Base-by-base conservation (phyloP, 1,284 basidiomycete species). In the Ustilago crameri region DNA sequence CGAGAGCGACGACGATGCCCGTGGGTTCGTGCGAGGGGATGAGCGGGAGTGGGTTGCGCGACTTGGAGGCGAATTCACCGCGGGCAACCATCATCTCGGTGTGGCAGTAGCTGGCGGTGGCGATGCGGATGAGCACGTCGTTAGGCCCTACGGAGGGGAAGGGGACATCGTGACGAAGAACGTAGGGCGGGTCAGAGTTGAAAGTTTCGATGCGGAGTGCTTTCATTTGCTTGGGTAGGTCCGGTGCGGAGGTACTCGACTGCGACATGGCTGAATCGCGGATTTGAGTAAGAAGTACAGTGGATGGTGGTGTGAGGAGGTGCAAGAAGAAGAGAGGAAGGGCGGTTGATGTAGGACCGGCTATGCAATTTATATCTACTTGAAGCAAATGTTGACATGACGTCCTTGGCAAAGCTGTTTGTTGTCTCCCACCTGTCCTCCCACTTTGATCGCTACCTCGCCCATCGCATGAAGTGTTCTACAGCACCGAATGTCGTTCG, bases 11-110 rank as follows among this genome's bases (percentile, higher is more conserved):
- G 12, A 76, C 59, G 30, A 70, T 58, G 37, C 75, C 77, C 24
- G 72, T 73, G 23, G 74, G 74, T 44, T 76, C 74, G 64, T 76
- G 74, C 26, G 55, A 60, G 14, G 71, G 71, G 24, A 72, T 63
- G 24, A 74, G 44, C 9, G 61, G 61, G 7, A 74, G 45, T n/a
- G 60, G 50, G 17, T 72, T 54, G 32, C 64, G 60, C 1, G 73
- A 53, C n/a, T 57, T 52, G 1, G 45, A 41, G 14, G 62, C 66
- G 18, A 62, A 73, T 14, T 72, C 67, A 9, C 75, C 75, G 8
- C 71, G 64, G 3, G 52, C 41, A 0, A 73, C 69, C 57, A 75
- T 74, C 35, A 75, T 51, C 42, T 76, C 75, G 37, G 75, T 76
- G 49, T 76, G 75, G 23, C 75, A 75, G 51, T 65, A 63, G 32